Evolutionary conservation across 2,329 filamentous ascomycete genomes (phyloP).

Genomic region (Fusarium torulosum): DNA sequence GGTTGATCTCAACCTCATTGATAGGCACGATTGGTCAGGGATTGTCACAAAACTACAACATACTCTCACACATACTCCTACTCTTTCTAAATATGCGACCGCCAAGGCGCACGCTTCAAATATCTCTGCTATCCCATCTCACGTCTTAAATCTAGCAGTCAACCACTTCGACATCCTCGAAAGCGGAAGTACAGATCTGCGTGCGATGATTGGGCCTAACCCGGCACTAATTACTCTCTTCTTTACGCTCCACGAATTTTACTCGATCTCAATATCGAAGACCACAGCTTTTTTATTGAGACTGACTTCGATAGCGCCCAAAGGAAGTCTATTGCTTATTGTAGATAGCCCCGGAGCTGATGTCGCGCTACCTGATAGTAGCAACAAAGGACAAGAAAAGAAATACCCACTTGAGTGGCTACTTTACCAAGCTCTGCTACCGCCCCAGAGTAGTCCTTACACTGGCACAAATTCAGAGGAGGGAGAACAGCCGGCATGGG

Average conservation of each 20-base stretch:
- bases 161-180: conserved; percentile 1
- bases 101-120: conserved; percentile 19
- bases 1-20: conserved; percentile 10
- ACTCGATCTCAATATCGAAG: conserved; percentile 13
- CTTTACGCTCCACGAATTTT: conserved; percentile 17
- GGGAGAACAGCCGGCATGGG: not conserved
- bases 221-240: conserved; percentile 6
- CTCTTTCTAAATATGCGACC: conserved; percentile 21
- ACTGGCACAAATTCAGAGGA: not conserved
- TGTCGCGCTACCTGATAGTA: not conserved
- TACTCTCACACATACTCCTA: conserved; percentile 8
- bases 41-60: conserved; percentile 10
- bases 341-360: conserved; percentile 8
- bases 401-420: conserved; percentile 19
- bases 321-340: conserved; percentile 9
- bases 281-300: conserved; percentile 9
- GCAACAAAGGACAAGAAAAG: conserved; percentile 2
- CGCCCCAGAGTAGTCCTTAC: not conserved
- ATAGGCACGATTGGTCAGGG: conserved; percentile 3
- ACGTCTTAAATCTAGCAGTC: not conserved
- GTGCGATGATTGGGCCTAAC: not conserved
- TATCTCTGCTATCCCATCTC: not conserved
- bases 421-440: conserved; percentile 11
- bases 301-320: not conserved
- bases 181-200: not conserved